Evolutionary conservation across 176 grass and related monocot species (phyloP), one percentile per base, ranked within the genome.

Genomic region (Oryza brachyantha): DNA sequence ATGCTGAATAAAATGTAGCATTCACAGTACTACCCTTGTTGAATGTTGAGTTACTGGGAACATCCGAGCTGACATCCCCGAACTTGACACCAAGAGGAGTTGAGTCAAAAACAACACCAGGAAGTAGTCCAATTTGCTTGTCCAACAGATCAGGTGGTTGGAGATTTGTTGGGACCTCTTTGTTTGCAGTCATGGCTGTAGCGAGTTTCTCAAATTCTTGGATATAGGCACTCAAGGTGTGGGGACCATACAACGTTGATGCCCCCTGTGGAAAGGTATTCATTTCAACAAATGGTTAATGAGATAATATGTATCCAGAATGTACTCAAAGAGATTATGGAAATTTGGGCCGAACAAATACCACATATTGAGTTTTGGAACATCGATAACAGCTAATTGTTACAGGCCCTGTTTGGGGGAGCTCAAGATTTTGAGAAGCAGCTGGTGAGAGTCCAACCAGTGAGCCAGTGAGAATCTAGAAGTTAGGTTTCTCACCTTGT

Each of bases 191-290:
- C 73, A 94, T 77, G 13, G 95, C 92, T 64, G 77, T 71, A 68
- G 95, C 91, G 41, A 98, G 95, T 26, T 92, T 98, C 70, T 91
- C 70, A 79, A 98, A 98, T 75, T 98, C 95, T 75, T 94, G 92
- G 76, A 94, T 94, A 83, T 95, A 99, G 41, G 85, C 95, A 73
- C 87, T 98, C 71, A 92, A 86, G n/a, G 95, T 98, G 74, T 98
- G 95, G 4, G 95, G 95, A 12, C 92, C 96, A 48, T 95, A 99
- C 74, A 99, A 76, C 5, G 92, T 95, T 13, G 96, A 99, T 64
- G 92, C 96, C 19, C 96, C 92, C 96, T 98, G 80, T 46, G 52
- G 65, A 76, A 42, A 70, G 1, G 8, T 43, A 82, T 25, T 64
- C 46, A 26, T 77, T 61, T 22, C 12, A 78, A 61, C 69, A 66